phyloP scores from a whole-genome alignment of 768 basidiomycete genomes.

The Rhodotorula babjevae region DNA sequence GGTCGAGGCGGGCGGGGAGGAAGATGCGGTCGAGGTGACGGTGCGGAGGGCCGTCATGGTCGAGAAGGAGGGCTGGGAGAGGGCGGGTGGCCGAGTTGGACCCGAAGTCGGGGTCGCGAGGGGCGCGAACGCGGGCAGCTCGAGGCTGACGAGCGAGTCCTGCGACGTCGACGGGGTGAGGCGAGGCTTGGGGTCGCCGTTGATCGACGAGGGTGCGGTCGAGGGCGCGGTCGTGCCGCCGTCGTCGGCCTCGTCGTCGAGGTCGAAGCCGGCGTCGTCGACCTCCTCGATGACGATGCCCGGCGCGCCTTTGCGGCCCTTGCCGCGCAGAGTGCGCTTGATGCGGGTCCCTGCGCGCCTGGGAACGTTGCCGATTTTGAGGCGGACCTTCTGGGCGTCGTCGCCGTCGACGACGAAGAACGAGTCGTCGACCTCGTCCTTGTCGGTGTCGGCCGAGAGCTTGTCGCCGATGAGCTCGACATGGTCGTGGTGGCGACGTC shows the following conservation, averaged over 20 bases:
- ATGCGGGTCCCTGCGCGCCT: background rate
- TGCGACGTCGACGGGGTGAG: background rate
- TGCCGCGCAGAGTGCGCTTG: background rate
- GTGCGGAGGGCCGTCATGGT: background rate
- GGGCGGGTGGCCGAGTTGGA: background rate
- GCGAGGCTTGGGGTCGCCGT: background rate
- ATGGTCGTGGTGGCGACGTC: background rate
- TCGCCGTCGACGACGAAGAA: constrained; percentile 1
- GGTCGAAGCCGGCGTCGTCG: background rate
- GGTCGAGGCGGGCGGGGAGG: background rate
- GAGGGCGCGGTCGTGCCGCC: background rate
- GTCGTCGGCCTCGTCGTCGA: background rate
- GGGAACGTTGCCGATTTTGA: constrained; percentile 3
- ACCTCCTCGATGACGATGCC: constrained; percentile 1
- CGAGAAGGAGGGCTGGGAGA: background rate
- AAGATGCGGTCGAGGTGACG: background rate
- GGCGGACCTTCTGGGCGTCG: background rate
- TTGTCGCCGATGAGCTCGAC: background rate
- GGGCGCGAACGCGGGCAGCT: background rate
- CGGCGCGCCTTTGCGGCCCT: background rate
- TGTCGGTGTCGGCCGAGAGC: background rate
- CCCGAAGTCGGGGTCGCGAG: background rate
- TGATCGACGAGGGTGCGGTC: background rate
- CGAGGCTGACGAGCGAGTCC: constrained; percentile 16
- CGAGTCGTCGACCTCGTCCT: constrained; percentile 15